These are phyloP conservation scores for Yamadazyma membranifaciens DNA, from an alignment of 1,139 yeast genomes.

Conservation along the genomic window DNA sequence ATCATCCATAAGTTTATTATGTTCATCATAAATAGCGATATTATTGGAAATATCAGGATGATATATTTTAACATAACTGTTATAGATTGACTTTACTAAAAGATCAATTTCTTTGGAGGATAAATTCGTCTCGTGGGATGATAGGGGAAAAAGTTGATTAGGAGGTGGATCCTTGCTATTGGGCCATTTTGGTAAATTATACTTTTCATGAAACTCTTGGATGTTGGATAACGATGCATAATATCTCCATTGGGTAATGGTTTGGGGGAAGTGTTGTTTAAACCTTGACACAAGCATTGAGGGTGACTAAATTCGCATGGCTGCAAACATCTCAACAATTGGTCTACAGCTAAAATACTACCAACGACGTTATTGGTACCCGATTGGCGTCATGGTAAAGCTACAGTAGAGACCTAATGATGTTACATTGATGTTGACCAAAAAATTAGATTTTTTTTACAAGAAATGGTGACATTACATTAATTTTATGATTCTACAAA, in stretches of 20 bases:
- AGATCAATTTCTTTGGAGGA: conserved; percentile 37
- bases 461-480: too few species aligned
- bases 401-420: too few species aligned
- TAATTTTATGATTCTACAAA: too few species aligned
- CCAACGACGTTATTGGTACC: too few species aligned
- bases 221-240: conserved; percentile 14
- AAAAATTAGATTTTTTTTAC: too few species aligned
- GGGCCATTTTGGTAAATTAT: conserved; percentile 56
- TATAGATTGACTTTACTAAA: conserved; percentile 54
- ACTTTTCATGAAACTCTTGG: conserved; percentile 19
- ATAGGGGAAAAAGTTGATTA: conserved; percentile 64
- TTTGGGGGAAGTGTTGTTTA: too few species aligned
- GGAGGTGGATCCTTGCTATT: conserved; percentile 58
- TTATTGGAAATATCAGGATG: conserved; percentile 72
- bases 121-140: conserved; percentile 17
- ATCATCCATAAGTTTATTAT: conserved; percentile 27
- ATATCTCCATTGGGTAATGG: not conserved
- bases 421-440: too few species aligned
- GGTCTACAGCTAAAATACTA: too few species aligned
- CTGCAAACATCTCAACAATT: too few species aligned
- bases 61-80: conserved; percentile 69
- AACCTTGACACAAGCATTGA: not conserved
- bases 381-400: too few species aligned
- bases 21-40: conserved; percentile 24
- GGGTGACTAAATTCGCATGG: not conserved